Conservation (phyloP, 148 eudicot species). For the Cornus kousa region DNA sequence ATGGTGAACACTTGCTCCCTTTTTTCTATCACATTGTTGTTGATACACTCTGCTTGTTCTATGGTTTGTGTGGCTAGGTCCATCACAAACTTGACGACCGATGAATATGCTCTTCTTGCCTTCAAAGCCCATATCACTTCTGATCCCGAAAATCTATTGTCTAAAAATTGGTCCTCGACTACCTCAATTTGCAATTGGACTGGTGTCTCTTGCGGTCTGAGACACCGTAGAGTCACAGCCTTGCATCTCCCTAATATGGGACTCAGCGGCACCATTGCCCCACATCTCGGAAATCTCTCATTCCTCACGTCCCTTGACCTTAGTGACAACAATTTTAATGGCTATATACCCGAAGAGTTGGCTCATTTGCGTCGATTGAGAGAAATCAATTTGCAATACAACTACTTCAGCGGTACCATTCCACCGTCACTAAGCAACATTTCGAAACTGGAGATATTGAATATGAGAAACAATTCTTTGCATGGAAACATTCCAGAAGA, state of each 20-base stretch:
- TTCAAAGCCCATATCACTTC: conserved; percentile 18
- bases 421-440: not conserved
- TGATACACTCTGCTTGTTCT: not conserved
- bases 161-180: conserved; percentile 14
- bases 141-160: conserved; percentile 15
- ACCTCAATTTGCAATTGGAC: not conserved
- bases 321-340: not conserved
- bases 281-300: conserved; percentile 1
- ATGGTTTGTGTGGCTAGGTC: not conserved
- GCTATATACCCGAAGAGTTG: not conserved
- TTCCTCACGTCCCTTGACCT: not conserved
- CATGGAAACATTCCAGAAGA: conserved; percentile 13
- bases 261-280: not conserved
- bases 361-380: not conserved
- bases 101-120: conserved; percentile 4
- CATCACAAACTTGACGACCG: not conserved
- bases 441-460: not conserved
- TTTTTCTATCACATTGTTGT: not conserved
- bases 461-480: not conserved
- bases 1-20: not conserved
- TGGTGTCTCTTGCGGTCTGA: conserved; percentile 18
- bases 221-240: not conserved
- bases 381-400: not conserved
- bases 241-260: not conserved
- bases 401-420: not conserved